Base-by-base conservation (phyloP, 2,329 filamentous ascomycete genomes). In the Ramichloridium luteum region DNA sequence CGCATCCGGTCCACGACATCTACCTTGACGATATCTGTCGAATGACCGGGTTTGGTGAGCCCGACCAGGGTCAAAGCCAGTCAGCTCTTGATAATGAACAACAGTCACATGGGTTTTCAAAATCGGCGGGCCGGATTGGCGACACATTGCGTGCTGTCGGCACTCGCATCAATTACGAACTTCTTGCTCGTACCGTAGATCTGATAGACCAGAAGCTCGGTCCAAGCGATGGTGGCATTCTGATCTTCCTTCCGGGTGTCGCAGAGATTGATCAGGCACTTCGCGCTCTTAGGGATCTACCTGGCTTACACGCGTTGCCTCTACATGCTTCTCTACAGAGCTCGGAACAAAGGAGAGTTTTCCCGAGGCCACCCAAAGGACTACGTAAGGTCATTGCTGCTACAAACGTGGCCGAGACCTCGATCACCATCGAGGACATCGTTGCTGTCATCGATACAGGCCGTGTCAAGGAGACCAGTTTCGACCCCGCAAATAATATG, bases 381-480 rank as follows among this genome's bases (percentile, higher is more conserved):
- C 86, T 83, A 58, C 72, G 90, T 20, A 98, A 98, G 58, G 74
- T 98, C 9, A 81, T 98, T 18, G 82, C 88, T 5, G 83, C 90
- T 1, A 98, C 90, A 27, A 98, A 98, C 49, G 88, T 98, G 2
- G 90, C 90, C 2, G 90, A 98, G 56, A 98, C 90, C 0, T 96
- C 90, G 2, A 96, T 98, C 54, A 98, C 90, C 0, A 98, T 98
- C 38, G 86, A 94, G 51, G 90, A 98, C 51, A 82, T 98, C 32
- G 81, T 96, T 2, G 88, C 83, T 2, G 90, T 98, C 27, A 88
- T 98, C 41, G 90, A 98, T 54, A 90, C 80, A 8, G 90, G 90
- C 16, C 77, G 84, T 32, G 90, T 98, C 37, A 98, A 98, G 53
- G 88, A 98, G 57, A 98, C 86, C 0, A 88, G 82, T 52, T 96